Percentiles rank a stretch among this genome's conserved stretches.
Evolutionary conservation across 768 basidiomycete species (phyloP).

Genomic region (Coprinellus micaceus): DNA sequence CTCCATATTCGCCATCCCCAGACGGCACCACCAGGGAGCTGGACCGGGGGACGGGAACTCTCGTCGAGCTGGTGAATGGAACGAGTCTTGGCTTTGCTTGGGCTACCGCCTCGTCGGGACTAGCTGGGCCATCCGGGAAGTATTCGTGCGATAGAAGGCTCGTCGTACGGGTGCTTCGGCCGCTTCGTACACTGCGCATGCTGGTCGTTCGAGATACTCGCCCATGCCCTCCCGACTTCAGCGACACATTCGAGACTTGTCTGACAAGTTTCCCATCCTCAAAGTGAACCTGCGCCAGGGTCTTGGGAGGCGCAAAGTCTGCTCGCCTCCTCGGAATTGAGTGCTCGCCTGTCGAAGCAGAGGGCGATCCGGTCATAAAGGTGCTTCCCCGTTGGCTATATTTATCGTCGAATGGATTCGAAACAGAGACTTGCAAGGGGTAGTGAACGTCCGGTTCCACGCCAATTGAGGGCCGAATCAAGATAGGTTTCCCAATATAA

Average conservation of each 20-base stretch:
- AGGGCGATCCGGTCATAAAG: slow-evolving; percentile 56
- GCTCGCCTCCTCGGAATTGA: slow-evolving; percentile 66
- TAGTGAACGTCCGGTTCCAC: not conserved
- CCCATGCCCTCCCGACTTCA: slow-evolving; percentile 18
- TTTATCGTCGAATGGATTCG: slow-evolving; percentile 41
- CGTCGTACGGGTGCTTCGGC: slow-evolving; percentile 27
- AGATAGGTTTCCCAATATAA: slow-evolving; percentile 57
- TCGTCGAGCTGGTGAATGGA: slow-evolving; percentile 65
- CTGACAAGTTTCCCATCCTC: slow-evolving; percentile 32
- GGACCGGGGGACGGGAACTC: slow-evolving; percentile 58
- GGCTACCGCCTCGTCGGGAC: slow-evolving; percentile 16
- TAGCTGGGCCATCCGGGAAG: slow-evolving; percentile 20
- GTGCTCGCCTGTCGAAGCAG: slow-evolving; percentile 58
- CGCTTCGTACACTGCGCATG: slow-evolving; percentile 44
- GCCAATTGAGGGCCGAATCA: slow-evolving; percentile 26
- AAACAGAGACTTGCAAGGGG: slow-evolving; percentile 28
- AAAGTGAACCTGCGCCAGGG: slow-evolving; percentile 41
- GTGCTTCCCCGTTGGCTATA: slow-evolving; percentile 44
- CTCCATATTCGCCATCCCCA: slow-evolving; percentile 22
- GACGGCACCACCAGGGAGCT: slow-evolving; percentile 28
- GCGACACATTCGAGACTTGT: slow-evolving; percentile 33
- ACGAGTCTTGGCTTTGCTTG: slow-evolving; percentile 56
- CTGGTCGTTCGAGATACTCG: slow-evolving; percentile 45
- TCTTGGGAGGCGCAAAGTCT: slow-evolving; percentile 63
- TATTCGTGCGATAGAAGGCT: slow-evolving; percentile 37